Conservation (phyloP, 371 early-diverging fungal genomes). For the Syncephalastrum racemosum region DNA sequence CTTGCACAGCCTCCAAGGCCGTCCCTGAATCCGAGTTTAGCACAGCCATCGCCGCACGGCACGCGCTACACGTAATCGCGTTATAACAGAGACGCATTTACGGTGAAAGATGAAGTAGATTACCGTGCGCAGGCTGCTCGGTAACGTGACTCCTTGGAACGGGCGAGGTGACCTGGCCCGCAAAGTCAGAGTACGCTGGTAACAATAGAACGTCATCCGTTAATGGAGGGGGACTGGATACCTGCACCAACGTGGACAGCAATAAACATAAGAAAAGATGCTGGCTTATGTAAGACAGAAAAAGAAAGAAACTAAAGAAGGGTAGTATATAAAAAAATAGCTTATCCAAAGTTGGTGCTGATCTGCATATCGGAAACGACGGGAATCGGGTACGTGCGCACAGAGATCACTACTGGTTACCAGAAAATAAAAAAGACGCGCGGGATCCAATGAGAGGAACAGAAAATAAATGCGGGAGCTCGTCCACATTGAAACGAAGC, state of each 20-base stretch:
- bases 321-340: no score
- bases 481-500: no score
- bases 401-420: no score
- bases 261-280: conserved; percentile 33
- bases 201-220: background rate
- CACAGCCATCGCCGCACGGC: conserved; percentile 25
- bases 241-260: conserved; percentile 67
- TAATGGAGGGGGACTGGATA: conserved; percentile 7
- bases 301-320: no score
- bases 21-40: conserved; percentile 20
- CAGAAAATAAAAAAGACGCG: no score
- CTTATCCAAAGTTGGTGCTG: no score
- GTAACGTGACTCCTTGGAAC: conserved; percentile 42
- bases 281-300: no score
- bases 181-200: background rate
- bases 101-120: background rate
- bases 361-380: no score
- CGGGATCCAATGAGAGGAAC: no score
- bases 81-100: background rate
- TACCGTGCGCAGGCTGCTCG: conserved; percentile 50
- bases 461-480: no score
- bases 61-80: conserved; percentile 27
- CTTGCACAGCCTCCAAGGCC: conserved; percentile 29
- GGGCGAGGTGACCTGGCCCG: conserved; percentile 33
- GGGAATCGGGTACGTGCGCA: no score